Percentiles rank a stretch among this genome's conserved stretches.
Conservation (phyloP, 768 basidiomycete species). For the Termitomyces sp. region DNA sequence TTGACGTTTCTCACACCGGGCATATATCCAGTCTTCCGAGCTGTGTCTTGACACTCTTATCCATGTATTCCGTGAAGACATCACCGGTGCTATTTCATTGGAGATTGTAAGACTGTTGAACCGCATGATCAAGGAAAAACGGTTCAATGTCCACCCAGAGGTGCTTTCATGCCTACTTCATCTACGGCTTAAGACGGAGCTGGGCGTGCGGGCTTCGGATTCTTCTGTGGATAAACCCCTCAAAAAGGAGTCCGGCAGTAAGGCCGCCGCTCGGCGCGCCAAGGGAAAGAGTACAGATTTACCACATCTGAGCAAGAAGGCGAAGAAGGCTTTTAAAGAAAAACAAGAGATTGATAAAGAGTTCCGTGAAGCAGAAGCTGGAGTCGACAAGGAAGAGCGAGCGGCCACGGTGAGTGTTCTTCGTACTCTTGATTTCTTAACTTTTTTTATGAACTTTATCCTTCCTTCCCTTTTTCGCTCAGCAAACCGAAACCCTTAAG, state of each 20-base stretch:
- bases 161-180: conserved; percentile 81
- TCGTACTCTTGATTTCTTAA: not conserved
- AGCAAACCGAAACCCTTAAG: conserved; percentile 99
- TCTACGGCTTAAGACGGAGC: conserved; percentile 82
- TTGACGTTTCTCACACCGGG: conserved; percentile 8
- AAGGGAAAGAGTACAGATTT: conserved; percentile 57
- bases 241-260: conserved; percentile 39
- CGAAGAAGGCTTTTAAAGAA: conserved; percentile 80
- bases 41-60: conserved; percentile 79
- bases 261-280: conserved; percentile 34
- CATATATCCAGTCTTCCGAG: conserved; percentile 62
- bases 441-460: not conserved
- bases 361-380: conserved; percentile 90
- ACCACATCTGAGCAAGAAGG: conserved; percentile 89
- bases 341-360: conserved; percentile 87
- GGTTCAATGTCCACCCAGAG: conserved; percentile 85
- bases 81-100: conserved; percentile 75
- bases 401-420: conserved; percentile 59
- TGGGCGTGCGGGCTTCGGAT: conserved; percentile 74
- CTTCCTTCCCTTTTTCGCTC: conserved; percentile 5
- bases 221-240: conserved; percentile 53
- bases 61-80: conserved; percentile 77
- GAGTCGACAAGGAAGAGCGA: conserved; percentile 89
- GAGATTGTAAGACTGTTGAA: conserved; percentile 88
- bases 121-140: conserved; percentile 92